These are phyloP conservation scores for Saccharomycopsis guyanensis DNA, from an alignment of 805 yeast species.

Conservation along the genomic window DNA sequence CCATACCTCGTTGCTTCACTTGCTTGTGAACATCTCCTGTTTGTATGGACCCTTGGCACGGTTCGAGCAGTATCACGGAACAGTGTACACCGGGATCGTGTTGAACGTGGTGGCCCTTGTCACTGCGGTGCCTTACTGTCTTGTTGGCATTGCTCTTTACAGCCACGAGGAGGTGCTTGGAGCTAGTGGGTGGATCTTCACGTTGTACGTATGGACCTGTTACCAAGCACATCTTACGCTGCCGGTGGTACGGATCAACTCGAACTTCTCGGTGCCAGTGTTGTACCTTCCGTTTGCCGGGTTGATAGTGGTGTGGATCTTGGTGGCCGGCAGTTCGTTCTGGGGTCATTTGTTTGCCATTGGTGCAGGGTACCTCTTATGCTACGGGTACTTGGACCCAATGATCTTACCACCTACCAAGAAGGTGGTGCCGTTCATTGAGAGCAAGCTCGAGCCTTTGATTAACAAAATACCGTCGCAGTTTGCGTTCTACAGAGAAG, in stretches of 20 bases:
- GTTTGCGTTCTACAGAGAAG: constrained; percentile 53
- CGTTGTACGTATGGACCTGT: constrained; percentile 39
- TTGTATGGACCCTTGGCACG: constrained; percentile 51
- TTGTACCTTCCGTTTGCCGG: constrained; percentile 47
- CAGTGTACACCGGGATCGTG: constrained; percentile 78
- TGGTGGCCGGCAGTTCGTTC: constrained; percentile 62
- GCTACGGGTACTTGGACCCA: constrained; percentile 45
- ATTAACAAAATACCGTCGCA: constrained; percentile 48
- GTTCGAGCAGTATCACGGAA: constrained; percentile 71
- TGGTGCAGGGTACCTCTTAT: constrained; percentile 56
- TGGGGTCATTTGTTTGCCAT: constrained; percentile 69
- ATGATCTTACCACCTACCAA: constrained; percentile 61
- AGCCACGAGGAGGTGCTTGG: constrained; percentile 55
- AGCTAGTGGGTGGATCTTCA: constrained; percentile 66
- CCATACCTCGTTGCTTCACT: constrained; percentile 55
- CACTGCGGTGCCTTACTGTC: constrained; percentile 57
- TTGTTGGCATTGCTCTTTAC: constrained; percentile 41
- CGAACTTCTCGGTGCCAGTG: constrained; percentile 48
- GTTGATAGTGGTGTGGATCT: constrained; percentile 40
- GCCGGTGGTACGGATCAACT: constrained; percentile 36
- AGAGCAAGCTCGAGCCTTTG: constrained; percentile 39
- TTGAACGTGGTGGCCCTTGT: constrained; percentile 63
- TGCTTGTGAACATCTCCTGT: constrained; percentile 50
- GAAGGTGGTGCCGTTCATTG: constrained; percentile 53
- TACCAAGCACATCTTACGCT: constrained; percentile 43